Base-by-base conservation (phyloP, 1,284 basidiomycete genomes). In the Apiotrichum mycotoxinovorans region DNA sequence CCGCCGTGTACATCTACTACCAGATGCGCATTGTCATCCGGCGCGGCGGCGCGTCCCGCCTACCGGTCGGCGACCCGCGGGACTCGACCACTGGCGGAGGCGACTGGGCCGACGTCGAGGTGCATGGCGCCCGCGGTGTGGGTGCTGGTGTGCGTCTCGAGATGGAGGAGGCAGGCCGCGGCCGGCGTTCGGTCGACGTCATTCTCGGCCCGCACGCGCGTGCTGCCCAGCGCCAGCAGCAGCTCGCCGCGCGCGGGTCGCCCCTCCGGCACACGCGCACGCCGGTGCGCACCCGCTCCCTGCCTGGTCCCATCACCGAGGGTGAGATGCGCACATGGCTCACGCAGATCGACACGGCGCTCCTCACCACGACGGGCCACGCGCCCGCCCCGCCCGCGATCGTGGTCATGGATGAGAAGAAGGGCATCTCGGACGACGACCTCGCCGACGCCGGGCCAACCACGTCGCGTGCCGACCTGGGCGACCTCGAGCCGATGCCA, bases 1-100 rank as follows among this genome's bases (percentile, higher is more conserved):
- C 72, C 5, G 73, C 73, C n/a, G 54, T 71, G 27, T 75, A 74
- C 58, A 68, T 75, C 57, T 75, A 72, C 47, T 74, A 74, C 56
- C 73, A 75, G 56, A 72, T 75, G 71, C 64, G 73, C 25, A 52
- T 75, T 22, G 65, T 73, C 26, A 66, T 74, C 65, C 62, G 63
- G n/a, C 60, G 64, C 10, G 52, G 55, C 38, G 55, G 51, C 17
- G 37, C 52, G 33, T 44, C 50, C 20, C 46, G 42, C 30, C 54
- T 66, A 14, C 62, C 66, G 1, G 44, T 60, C 42, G 45, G 42
- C 25, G 60, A 60, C 37, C 51, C 52, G 14, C 26, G 44, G 8
- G 18, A 4, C 15, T 30, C 44, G 17, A 12, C 26, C 10, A 22
- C 20, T 5, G 30, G 7, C 30, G 30, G 30, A 2, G 40, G 40